phyloP scores from a whole-genome alignment of 2,329 filamentous ascomycete species.

The Pyricularia sp. region DNA sequence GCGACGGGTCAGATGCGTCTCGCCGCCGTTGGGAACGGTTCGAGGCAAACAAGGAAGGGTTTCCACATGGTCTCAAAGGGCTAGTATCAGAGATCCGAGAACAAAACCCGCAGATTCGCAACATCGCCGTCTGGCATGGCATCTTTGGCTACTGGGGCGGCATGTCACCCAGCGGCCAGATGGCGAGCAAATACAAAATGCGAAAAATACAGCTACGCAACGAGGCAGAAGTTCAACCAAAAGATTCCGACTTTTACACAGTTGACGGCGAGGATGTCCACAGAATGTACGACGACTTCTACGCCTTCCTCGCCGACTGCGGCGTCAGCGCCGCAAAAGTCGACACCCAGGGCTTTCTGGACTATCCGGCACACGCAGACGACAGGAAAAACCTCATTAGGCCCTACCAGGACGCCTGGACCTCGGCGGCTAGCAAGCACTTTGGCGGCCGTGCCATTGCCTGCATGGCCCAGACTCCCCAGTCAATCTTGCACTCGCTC shows the following conservation, averaged over 20 bases:
- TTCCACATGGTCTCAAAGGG: slow-evolving; percentile 69
- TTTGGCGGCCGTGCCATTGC: slow-evolving; percentile 74
- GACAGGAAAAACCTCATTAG: slow-evolving; percentile 63
- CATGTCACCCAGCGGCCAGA: slow-evolving; percentile 62
- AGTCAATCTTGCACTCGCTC: slow-evolving; percentile 77
- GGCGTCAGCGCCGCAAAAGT: slow-evolving; percentile 87
- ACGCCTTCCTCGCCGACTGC: slow-evolving; percentile 62
- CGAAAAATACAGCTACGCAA: slow-evolving; percentile 44
- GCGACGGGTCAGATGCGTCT: slow-evolving; percentile 38
- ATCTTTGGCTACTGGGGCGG: slow-evolving; percentile 86
- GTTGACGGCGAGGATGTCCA: slow-evolving; percentile 65
- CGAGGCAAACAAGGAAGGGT: slow-evolving; percentile 70
- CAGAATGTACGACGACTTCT: slow-evolving; percentile 85
- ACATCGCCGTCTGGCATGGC: slow-evolving; percentile 93
- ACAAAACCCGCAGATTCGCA: slow-evolving; percentile 62
- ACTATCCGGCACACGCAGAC: slow-evolving; percentile 59
- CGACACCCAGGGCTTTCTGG: slow-evolving; percentile 84
- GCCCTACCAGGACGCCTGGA: slow-evolving; percentile 81
- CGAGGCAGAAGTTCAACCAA: slow-evolving; percentile 10
- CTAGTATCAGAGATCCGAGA: slow-evolving; percentile 60
- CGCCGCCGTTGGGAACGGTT: slow-evolving; percentile 69
- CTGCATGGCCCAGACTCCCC: slow-evolving; percentile 89
- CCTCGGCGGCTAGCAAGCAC: slow-evolving; percentile 63
- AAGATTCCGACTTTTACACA: slow-evolving; percentile 48
- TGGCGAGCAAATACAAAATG: slow-evolving; percentile 74